Evolutionary conservation across 768 basidiomycete species (phyloP), one percentile per base, ranked within the genome.

Genomic region (Podaxis rugospora): DNA sequence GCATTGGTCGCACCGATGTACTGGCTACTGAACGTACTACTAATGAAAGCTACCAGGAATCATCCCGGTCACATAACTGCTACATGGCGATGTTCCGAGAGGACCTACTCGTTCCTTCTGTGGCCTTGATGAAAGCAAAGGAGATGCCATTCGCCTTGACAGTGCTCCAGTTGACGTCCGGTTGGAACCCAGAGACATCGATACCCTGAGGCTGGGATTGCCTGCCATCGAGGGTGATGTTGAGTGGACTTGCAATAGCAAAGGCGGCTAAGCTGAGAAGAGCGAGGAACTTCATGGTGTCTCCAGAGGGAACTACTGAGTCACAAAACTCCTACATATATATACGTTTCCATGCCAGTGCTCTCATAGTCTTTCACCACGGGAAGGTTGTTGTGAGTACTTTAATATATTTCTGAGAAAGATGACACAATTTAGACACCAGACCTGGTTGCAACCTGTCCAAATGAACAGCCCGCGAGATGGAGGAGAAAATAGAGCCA

Each of bases 111-210:
- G 76, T 84, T 14, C 81, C 81, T 67, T 88, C 86, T 1, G 86
- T 88, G 6, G 86, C 87, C 69, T 88, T 88, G 78, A 88, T 87
- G 66, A 78, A 88, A 2, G 73, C 83, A 65, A 87, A 88, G 5
- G 74, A 60, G 28, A 86, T 67, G 1, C 83, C 86, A 62, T 83
- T 81, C 9, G 76, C 68, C 63, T 74, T 77, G 62, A 85, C 81
- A 2, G 76, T 74, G 46, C 67, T 72, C 83, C 83, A 87, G 68
- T 86, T 72, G 40, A 88, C 70, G 62, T 64, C 67, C 11, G 76
- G 66, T 62, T 87, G 85, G 55, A 73, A 80, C 65, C 67, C 57
- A 5, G 84, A 85, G 61, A 87, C 80, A 62, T 87, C 85, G 51
- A 85, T 81, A 13, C 84, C 85, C 52, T 74, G 66, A 40, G 79